Evolutionary conservation across 352 stramenopile species (phyloP).

Genomic region (Pythium aphanidermatum): DNA sequence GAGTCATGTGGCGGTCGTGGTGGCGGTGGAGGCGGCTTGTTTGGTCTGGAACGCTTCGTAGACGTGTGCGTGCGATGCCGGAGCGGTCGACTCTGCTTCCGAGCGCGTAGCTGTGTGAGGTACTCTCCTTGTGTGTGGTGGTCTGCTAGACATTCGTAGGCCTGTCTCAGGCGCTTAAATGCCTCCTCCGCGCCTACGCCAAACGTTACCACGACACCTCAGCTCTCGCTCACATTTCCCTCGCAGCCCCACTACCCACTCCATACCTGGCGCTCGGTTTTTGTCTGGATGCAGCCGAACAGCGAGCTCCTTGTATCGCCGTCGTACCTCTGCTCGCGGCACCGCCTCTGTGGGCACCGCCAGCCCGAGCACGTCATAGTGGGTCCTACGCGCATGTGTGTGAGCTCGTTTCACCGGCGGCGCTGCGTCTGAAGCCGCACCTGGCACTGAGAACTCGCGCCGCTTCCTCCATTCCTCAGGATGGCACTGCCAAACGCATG

Average conservation of each 20-base stretch:
- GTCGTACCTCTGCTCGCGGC: slow-evolving; percentile 5
- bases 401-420: neutral
- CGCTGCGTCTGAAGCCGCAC: neutral
- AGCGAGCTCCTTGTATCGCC: slow-evolving; percentile 28
- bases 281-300: slow-evolving; percentile 31
- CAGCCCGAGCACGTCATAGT: slow-evolving; percentile 25
- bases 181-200: slow-evolving; percentile 65
- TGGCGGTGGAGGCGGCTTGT: neutral
- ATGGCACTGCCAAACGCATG: neutral
- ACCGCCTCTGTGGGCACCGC: neutral
- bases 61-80: no score
- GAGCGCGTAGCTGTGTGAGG: slow-evolving; percentile 30
- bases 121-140: slow-evolving; percentile 46
- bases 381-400: slow-evolving; percentile 11
- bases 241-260: no score
- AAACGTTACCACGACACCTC: no score
- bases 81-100: no score
- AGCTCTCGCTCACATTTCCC: no score
- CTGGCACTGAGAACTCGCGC: slow-evolving; percentile 15
- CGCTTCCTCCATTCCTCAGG: neutral
- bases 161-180: slow-evolving; percentile 72
- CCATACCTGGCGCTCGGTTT: slow-evolving; percentile 18
- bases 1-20: slow-evolving; percentile 3
- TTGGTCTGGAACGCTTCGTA: no score
- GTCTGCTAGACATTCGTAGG: slow-evolving; percentile 68